These are phyloP conservation scores for Inga leiocalycina DNA, from an alignment of 306 rosid genomes.

Conservation along the genomic window DNA sequence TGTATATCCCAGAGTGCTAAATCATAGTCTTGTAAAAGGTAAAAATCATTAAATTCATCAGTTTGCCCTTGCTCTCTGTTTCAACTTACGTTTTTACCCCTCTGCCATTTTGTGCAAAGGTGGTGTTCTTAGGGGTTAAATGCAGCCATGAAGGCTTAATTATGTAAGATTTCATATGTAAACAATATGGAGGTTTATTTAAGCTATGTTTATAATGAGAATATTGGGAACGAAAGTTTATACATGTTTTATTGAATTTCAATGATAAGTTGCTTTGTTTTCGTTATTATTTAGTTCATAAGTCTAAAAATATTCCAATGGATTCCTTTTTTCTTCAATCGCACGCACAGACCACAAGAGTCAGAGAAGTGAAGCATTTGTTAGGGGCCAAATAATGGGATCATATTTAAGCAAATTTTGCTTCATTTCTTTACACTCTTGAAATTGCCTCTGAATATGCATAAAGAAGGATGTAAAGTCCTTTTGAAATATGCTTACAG, in stretches of 20 bases:
- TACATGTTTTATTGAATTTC: not conserved
- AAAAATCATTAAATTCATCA: not conserved
- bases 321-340: no score
- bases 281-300: not conserved
- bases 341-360: no score
- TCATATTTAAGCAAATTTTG: no score
- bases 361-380: no score
- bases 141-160: not conserved
- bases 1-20: not conserved
- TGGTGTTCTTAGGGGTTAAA: not conserved
- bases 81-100: not conserved
- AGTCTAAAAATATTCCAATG: not conserved
- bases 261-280: not conserved
- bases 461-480: not conserved
- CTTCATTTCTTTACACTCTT: not conserved
- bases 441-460: not conserved
- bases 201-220: no score
- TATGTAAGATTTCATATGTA: not conserved
- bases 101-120: not conserved
- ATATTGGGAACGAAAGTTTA: no score
- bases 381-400: no score
- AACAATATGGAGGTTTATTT: not conserved
- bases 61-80: not conserved
- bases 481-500: not conserved
- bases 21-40: slow-evolving; percentile 24